Evolutionary conservation across 257 asterid genomes (phyloP).

Genomic region (Osmanthus fragrans): DNA sequence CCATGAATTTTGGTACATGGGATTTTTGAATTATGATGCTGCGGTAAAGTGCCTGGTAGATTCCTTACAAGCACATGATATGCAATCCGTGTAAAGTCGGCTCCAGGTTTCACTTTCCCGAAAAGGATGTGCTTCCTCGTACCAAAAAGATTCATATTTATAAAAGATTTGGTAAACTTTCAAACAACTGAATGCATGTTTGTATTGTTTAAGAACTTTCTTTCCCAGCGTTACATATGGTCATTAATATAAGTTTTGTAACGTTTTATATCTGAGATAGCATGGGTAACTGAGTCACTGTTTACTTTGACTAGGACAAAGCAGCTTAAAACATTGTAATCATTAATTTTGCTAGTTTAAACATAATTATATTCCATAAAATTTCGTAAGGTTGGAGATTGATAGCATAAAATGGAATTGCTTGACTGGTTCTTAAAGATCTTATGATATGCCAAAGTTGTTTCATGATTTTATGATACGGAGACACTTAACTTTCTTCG

Average conservation of each 20-base stretch:
- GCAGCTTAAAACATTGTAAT: constrained; percentile 12
- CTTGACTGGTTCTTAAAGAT: neutral
- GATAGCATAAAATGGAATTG: neutral
- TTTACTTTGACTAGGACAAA: constrained; percentile 13
- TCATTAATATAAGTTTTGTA: neutral
- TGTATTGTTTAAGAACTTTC: constrained; percentile 19
- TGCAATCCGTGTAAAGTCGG: constrained; percentile 40
- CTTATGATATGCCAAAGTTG: neutral
- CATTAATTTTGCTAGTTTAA: constrained; percentile 9
- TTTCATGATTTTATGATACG: constrained; percentile 13
- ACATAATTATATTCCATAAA: neutral
- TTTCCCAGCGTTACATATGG: constrained; percentile 10
- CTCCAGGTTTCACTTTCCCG: constrained; percentile 9
- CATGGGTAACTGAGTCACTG: neutral
- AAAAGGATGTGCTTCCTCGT: constrained; percentile 15
- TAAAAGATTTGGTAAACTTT: constrained; percentile 14
- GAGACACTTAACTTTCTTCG: neutral
- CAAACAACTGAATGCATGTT: constrained; percentile 18
- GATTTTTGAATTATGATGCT: constrained; percentile 69
- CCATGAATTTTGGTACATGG: constrained; percentile 99
- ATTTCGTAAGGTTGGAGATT: neutral
- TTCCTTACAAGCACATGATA: constrained; percentile 42
- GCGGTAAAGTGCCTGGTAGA: constrained; percentile 76
- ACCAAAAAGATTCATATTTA: constrained; percentile 8
- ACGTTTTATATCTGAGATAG: constrained; percentile 11